Base-by-base conservation (phyloP, 2,329 filamentous ascomycete species). In the Leptographium wingfieldii region DNA sequence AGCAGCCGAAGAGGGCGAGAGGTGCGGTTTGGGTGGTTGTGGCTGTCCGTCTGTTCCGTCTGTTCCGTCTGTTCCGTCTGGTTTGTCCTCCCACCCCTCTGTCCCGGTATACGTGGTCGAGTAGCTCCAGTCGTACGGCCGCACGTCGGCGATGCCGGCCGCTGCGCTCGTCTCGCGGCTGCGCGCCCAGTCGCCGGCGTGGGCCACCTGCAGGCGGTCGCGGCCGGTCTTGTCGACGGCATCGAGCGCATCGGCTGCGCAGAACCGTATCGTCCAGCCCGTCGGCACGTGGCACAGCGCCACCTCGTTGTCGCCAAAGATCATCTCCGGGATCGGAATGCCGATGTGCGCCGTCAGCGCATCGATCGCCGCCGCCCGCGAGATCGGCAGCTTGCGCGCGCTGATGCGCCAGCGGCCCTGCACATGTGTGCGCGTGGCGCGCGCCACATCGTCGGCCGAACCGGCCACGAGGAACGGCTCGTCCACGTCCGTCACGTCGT, bases 101-200 rank as follows among this genome's bases (percentile, higher is more conserved):
- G 87, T 90, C 57, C 94, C 94, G 60, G 80, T 81, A 73, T 96
- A 99, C 65, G 86, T 81, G 43, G 92, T 96, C 65, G 85, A 94
- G 74, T 97, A 99, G 63, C 90, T 96, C 94, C 94, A 99, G 75
- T 99, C 94, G 71, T 95, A 99, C 3, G 92, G 92, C 75, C 92
- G 92, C 59, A 99, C 90, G 70, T 96, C 90, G 69, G 90, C 90
- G 71, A 99, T 96, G 60, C 87, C 89, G 59, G 87, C 89, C 56
- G 91, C 88, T 56, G 88, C 87, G 67, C 88, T 88, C 71, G 86
- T 84, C 71, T 91, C 90, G 61, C 79, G 73, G 57, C 74, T 81
- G 65, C 77, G 77, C 65, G 76, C 78, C 94, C 94, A 99, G 71
- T 91, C 89, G 64, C 84, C 82, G 2, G 94, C 95, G 74, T 97